These are phyloP conservation scores for Lathyrus oleraceus DNA, from an alignment of 306 rosid species.

Conservation along the genomic window DNA sequence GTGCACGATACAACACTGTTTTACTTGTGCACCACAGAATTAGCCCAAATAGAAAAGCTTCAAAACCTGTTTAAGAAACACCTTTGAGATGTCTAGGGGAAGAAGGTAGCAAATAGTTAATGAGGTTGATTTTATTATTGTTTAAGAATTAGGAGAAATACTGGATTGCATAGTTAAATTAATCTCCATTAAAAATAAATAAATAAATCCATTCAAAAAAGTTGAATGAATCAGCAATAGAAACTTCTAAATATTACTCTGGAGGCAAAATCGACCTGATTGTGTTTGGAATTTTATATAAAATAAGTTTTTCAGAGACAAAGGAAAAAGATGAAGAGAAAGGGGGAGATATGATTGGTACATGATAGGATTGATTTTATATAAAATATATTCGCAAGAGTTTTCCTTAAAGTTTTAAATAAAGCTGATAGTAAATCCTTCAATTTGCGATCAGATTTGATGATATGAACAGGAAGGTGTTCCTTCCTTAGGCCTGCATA, in stretches of 20 bases:
- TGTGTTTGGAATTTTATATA: slow-evolving; percentile 13
- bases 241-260: not conserved
- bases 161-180: slow-evolving; percentile 2
- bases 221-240: not conserved
- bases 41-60: slow-evolving; percentile 9
- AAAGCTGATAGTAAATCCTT: slow-evolving; percentile 24
- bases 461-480: slow-evolving; percentile 15
- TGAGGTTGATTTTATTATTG: not conserved
- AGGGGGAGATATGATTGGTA: not conserved
- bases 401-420: not conserved
- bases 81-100: not conserved
- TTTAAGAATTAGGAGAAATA: slow-evolving; percentile 13
- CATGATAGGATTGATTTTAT: not conserved
- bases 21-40: not conserved
- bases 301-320: not conserved
- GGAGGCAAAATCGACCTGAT: not conserved
- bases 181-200: not conserved
- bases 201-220: too few relatives aligned
- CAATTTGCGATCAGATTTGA: slow-evolving; percentile 14
- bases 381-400: not conserved
- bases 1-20: not conserved
- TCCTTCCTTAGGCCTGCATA: slow-evolving; percentile 27
- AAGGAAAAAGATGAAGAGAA: not conserved
- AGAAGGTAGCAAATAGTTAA: slow-evolving; percentile 18
- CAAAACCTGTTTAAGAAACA: slow-evolving; percentile 18